Conservation (phyloP, 2,329 filamentous ascomycete species). For the Diaporthe citriasiana region DNA sequence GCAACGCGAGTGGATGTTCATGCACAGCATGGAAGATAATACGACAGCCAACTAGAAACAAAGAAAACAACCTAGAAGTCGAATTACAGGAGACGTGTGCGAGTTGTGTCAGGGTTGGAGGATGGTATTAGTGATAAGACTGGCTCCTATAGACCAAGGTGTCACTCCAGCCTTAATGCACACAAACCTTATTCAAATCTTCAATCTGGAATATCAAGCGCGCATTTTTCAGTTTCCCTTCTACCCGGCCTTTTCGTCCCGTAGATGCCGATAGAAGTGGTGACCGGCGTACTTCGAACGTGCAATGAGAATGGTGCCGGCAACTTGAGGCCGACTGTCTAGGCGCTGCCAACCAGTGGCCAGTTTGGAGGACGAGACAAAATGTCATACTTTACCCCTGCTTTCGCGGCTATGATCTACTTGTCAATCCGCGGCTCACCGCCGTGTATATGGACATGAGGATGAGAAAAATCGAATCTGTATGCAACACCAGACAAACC, state of each 20-base stretch:
- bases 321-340: not conserved
- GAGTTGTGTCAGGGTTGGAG: not conserved
- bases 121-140: not conserved
- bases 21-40: not conserved
- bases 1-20: not conserved
- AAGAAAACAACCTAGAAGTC: not conserved
- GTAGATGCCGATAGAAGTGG: not conserved
- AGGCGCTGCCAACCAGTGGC: not conserved
- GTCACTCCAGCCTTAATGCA: not conserved
- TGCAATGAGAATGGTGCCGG: not conserved
- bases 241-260: not conserved
- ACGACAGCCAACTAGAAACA: not conserved
- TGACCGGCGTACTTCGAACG: not conserved
- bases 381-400: not conserved
- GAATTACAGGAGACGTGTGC: not conserved
- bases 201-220: not conserved
- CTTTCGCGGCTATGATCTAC: not conserved
- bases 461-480: not conserved
- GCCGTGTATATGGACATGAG: not conserved
- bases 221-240: not conserved
- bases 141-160: not conserved
- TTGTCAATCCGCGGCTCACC: too few species aligned
- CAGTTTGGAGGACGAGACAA: not conserved
- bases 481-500: not conserved
- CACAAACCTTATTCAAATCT: not conserved